Evolutionary conservation across 2,329 filamentous ascomycete species (phyloP).

Genomic region (Apiospora aurea): DNA sequence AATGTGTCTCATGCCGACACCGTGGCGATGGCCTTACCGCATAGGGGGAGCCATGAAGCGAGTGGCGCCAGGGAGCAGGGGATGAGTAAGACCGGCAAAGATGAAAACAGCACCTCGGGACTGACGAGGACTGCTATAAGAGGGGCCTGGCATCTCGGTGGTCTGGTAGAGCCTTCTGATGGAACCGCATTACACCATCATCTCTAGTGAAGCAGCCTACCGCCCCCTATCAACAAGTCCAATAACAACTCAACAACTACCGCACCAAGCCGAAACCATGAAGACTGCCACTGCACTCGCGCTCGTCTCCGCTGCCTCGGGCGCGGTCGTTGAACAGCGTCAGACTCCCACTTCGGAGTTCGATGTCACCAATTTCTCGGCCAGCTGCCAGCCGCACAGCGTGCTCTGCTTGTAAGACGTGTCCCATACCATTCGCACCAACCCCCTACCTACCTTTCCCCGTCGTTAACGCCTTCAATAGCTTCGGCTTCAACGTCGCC

Average conservation of each 20-base stretch:
- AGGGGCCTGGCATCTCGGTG: not conserved
- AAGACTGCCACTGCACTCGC: slow-evolving; percentile 18
- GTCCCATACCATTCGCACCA: too few relatives aligned
- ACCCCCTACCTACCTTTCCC: too few relatives aligned
- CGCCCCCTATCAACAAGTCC: not conserved
- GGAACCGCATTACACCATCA: not conserved
- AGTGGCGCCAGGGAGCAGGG: not conserved
- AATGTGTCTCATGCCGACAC: not conserved
- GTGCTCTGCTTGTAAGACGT: slow-evolving; percentile 21
- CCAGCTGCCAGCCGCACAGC: slow-evolving; percentile 22
- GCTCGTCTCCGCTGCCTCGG: slow-evolving; percentile 15
- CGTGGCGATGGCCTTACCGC: not conserved
- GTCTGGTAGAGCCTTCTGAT: not conserved
- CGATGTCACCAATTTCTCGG: slow-evolving; percentile 16
- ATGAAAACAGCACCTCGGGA: not conserved
- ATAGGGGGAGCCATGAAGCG: not conserved
- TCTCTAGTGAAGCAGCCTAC: not conserved
- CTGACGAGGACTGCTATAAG: not conserved
- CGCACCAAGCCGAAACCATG: not conserved
- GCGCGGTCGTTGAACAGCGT: slow-evolving; percentile 1
- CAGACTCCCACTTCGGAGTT: slow-evolving; percentile 17
- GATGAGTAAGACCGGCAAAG: not conserved
- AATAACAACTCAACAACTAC: not conserved
- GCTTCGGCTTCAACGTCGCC: slow-evolving; percentile 13
- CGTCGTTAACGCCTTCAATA: not conserved